These are phyloP conservation scores for Nannizzia gypsea DNA, from an alignment of 2,329 filamentous ascomycete genomes.

Conservation along the genomic window DNA sequence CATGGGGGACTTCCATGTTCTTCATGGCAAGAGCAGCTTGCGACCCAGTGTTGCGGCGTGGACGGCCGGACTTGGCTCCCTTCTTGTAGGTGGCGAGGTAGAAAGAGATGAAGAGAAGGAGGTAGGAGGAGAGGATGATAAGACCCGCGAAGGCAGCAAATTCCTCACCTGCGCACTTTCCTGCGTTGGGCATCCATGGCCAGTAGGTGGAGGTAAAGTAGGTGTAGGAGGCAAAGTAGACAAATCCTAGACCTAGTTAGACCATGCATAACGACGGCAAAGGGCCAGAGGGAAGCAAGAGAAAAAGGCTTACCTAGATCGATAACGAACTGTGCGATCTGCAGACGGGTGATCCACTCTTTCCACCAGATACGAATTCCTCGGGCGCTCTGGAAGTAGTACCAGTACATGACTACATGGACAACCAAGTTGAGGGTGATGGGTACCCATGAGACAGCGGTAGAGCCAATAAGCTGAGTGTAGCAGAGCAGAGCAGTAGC, in stretches of 20 bases:
- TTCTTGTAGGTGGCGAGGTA: conserved; percentile 82
- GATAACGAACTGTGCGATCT: conserved; percentile 88
- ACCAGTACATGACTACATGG: conserved; percentile 97
- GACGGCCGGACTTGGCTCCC: conserved; percentile 30
- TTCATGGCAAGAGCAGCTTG: conserved; percentile 79
- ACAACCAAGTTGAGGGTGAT: conserved; percentile 80
- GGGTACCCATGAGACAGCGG: conserved; percentile 79
- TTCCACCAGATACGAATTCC: conserved; percentile 94
- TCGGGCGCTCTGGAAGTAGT: conserved; percentile 92
- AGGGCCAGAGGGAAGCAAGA: not conserved
- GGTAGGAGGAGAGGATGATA: conserved; percentile 75
- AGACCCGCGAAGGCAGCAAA: conserved; percentile 83
- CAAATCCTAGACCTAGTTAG: conserved; percentile 53
- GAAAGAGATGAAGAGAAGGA: conserved; percentile 90
- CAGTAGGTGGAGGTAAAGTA: conserved; percentile 87
- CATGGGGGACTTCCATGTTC: conserved; percentile 50
- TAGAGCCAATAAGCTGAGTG: conserved; percentile 77
- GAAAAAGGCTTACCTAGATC: conserved; percentile 58
- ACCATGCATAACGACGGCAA: not conserved
- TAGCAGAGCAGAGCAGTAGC: conserved; percentile 88
- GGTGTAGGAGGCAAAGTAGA: conserved; percentile 90
- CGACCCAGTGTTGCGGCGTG: conserved; percentile 54
- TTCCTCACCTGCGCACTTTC: conserved; percentile 78
- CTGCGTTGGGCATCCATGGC: conserved; percentile 61
- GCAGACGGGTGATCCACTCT: conserved; percentile 90